Percentiles rank a stretch among this genome's conserved stretches.
These are phyloP conservation scores for Daldinia concentrica DNA, from an alignment of 495 filamentous ascomycete genomes.

Conservation along the genomic window DNA sequence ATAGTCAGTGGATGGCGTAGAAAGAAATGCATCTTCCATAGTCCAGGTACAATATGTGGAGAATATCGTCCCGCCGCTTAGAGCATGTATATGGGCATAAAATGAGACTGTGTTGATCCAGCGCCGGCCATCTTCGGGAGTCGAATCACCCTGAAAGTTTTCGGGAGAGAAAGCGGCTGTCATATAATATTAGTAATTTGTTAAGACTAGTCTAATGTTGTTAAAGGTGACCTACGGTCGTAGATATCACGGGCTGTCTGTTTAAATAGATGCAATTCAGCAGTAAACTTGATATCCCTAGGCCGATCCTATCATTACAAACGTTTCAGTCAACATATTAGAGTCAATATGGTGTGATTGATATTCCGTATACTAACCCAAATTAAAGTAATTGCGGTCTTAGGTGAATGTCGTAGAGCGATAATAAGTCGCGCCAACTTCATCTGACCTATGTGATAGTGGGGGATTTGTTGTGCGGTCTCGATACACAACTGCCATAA, in stretches of 20 bases:
- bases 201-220: neutral
- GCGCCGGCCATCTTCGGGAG: neutral
- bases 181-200: neutral
- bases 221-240: neutral
- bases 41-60: neutral
- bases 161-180: neutral
- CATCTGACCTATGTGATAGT: neutral
- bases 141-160: neutral
- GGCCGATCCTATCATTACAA: neutral
- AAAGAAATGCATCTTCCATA: neutral
- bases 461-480: neutral
- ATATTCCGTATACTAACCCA: neutral
- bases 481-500: neutral
- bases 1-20: neutral
- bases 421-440: neutral
- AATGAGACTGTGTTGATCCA: neutral
- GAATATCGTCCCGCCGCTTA: neutral
- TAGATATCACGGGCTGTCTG: neutral
- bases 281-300: neutral
- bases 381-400: neutral
- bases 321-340: neutral
- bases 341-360: neutral
- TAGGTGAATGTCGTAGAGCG: neutral
- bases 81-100: neutral
- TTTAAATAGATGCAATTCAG: neutral